Percentiles rank a stretch among this genome's conserved stretches.
These are phyloP conservation scores for Danielozyma ontarioensis DNA, from an alignment of 805 yeast genomes.

Conservation along the genomic window DNA sequence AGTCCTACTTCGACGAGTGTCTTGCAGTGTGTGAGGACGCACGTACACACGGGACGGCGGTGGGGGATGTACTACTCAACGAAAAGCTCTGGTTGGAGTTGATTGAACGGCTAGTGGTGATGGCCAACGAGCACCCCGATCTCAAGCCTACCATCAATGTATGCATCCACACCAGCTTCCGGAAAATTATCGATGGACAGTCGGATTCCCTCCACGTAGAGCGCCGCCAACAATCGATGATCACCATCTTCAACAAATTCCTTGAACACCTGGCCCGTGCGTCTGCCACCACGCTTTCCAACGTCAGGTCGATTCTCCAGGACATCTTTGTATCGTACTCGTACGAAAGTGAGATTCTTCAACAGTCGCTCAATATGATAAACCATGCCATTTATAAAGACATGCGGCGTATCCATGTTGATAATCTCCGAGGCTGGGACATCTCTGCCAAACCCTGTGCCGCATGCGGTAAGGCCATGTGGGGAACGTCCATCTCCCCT, in stretches of 20 bases:
- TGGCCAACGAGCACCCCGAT: constrained; percentile 8
- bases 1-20: too few species aligned
- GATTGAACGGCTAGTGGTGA: constrained; percentile 18
- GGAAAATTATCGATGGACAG: too few species aligned
- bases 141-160: constrained; percentile 14
- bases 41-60: constrained; percentile 3
- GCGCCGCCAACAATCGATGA: constrained; percentile 40
- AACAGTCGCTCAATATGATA: constrained; percentile 47
- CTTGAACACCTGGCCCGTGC: constrained; percentile 43
- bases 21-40: too few species aligned
- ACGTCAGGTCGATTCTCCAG: constrained; percentile 52
- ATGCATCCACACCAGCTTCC: constrained; percentile 28
- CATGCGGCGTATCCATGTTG: constrained; percentile 36
- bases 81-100: constrained; percentile 27
- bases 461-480: constrained; percentile 66
- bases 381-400: constrained; percentile 51
- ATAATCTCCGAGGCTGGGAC: constrained; percentile 57
- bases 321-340: constrained; percentile 62
- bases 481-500: constrained; percentile 57
- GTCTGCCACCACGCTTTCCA: constrained; percentile 49
- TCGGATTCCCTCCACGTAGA: too few species aligned
- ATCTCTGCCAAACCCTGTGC: constrained; percentile 53
- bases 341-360: constrained; percentile 55
- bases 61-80: constrained; percentile 10
- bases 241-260: constrained; percentile 50